These are phyloP conservation scores for Aureoboletus auriporus DNA, from an alignment of 768 basidiomycete species.

Conservation along the genomic window DNA sequence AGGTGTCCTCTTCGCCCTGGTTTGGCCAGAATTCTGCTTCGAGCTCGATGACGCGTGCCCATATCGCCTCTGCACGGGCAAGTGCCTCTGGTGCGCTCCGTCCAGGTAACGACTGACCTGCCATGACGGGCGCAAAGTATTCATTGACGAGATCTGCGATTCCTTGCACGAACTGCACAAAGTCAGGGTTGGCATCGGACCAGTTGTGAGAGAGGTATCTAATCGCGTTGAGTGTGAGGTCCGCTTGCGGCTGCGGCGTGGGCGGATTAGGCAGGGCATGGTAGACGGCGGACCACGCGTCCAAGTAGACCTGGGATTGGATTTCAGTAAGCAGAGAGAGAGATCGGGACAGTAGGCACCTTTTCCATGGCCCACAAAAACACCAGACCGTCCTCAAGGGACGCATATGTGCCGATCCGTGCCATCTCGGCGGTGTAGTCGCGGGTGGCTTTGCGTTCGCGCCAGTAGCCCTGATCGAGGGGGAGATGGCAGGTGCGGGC, in stretches of 20 bases:
- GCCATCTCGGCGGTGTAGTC: conserved; percentile 74
- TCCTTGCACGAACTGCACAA: conserved; percentile 48
- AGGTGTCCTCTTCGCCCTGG: conserved; percentile 32
- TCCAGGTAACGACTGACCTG: conserved; percentile 21
- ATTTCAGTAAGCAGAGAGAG: background rate
- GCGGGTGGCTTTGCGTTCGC: conserved; percentile 55
- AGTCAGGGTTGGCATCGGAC: conserved; percentile 45
- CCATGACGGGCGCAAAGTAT: conserved; percentile 33
- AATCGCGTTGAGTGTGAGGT: conserved; percentile 31
- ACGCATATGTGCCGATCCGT: conserved; percentile 41
- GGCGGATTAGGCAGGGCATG: conserved; percentile 2
- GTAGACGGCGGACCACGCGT: conserved; percentile 58
- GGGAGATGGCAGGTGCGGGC: conserved; percentile 43
- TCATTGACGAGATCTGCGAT: conserved; percentile 46
- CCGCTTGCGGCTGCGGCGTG: background rate
- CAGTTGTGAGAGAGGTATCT: conserved; percentile 57
- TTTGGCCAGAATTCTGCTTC: conserved; percentile 60
- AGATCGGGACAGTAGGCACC: conserved; percentile 31
- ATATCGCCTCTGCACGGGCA: conserved; percentile 45
- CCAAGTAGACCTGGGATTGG: conserved; percentile 54
- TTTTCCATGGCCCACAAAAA: conserved; percentile 81
- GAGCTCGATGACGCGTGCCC: conserved; percentile 56
- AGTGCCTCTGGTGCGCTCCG: conserved; percentile 9
- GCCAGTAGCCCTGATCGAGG: conserved; percentile 37
- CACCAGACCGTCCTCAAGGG: conserved; percentile 59